Percentiles rank a stretch among this genome's conserved stretches.
Evolutionary conservation across 2,329 filamentous ascomycete species (phyloP).

Genomic region (Pyrenophora graminea): DNA sequence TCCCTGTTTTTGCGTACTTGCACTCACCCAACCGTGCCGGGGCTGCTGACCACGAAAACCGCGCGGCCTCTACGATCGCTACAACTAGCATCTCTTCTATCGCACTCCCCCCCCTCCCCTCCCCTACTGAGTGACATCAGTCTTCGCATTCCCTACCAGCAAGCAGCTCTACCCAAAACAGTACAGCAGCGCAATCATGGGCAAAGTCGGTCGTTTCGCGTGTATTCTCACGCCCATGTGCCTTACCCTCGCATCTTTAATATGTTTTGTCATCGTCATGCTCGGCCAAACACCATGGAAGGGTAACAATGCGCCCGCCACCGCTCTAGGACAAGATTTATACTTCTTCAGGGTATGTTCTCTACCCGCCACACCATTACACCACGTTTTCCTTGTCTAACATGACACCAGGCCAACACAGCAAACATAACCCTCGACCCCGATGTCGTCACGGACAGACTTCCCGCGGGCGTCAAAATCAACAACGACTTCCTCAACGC

Average conservation of each 20-base stretch:
- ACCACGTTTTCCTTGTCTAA: constrained; percentile 12
- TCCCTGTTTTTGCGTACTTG: not conserved
- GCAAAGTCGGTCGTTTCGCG: constrained; percentile 75
- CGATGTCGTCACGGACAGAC: constrained; percentile 41
- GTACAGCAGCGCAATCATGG: constrained; percentile 58
- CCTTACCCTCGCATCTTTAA: constrained; percentile 75
- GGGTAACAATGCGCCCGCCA: constrained; percentile 39
- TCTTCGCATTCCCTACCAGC: not conserved
- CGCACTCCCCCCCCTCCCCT: too few species aligned
- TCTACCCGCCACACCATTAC: constrained; percentile 43
- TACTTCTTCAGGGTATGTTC: constrained; percentile 62
- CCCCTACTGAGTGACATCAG: not conserved
- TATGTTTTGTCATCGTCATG: constrained; percentile 66
- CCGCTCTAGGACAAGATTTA: constrained; percentile 53
- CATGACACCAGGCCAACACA: constrained; percentile 38
- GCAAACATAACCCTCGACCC: constrained; percentile 60
- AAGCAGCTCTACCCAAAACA: not conserved
- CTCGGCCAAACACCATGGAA: constrained; percentile 59
- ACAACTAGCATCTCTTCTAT: too few species aligned
- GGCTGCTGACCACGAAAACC: not conserved
- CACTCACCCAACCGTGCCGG: too few species aligned
- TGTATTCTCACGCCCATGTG: constrained; percentile 88
- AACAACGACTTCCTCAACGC: constrained; percentile 48
- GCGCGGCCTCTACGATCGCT: too few species aligned
- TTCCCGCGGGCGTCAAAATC: constrained; percentile 34